Percentiles rank a stretch among this genome's conserved stretches.
Conservation (phyloP, 2,329 filamentous ascomycete species). For the Penicillium frequentans region DNA sequence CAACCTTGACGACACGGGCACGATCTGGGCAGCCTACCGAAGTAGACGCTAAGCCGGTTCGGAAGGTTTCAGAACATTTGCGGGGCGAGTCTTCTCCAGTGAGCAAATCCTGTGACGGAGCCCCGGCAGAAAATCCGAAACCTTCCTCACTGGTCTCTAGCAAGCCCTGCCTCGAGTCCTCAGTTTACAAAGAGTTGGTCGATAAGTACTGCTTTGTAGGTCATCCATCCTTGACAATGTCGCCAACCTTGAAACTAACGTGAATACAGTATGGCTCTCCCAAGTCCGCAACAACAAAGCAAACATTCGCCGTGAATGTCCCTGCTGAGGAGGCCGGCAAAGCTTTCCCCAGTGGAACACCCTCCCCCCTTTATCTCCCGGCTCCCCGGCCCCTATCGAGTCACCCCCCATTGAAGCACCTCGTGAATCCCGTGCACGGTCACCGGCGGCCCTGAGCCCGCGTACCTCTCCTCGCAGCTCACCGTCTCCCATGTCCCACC, state of each 20-base stretch:
- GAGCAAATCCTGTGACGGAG: conserved; percentile 14
- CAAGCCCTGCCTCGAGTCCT: conserved; percentile 74
- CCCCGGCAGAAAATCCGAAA: conserved; percentile 33
- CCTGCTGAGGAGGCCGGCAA: conserved; percentile 12
- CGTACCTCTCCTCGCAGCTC: conserved; percentile 19
- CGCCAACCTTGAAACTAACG: conserved; percentile 9
- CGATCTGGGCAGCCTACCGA: conserved; percentile 47
- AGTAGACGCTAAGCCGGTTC: conserved; percentile 6
- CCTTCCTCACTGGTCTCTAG: conserved; percentile 59
- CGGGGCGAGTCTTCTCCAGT: conserved; percentile 19
- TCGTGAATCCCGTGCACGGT: conserved; percentile 9
- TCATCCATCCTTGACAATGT: not conserved
- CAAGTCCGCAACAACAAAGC: conserved; percentile 34
- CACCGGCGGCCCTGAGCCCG: conserved; percentile 11
- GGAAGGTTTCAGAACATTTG: conserved; percentile 13
- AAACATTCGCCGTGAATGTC: conserved; percentile 11
- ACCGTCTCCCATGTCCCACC: conserved; percentile 25
- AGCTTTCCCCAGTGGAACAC: conserved; percentile 13
- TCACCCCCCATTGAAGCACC: conserved; percentile 8
- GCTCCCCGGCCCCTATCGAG: conserved; percentile 19
- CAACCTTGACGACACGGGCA: conserved; percentile 57
- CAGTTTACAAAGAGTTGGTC: conserved; percentile 93
- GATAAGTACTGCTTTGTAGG: conserved; percentile 99
- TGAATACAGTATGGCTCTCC: conserved; percentile 51
- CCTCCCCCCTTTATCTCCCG: conserved; percentile 28